These are phyloP conservation scores for Hirschfeldia incana DNA, from an alignment of 345 rosid genomes.

Conservation along the genomic window DNA sequence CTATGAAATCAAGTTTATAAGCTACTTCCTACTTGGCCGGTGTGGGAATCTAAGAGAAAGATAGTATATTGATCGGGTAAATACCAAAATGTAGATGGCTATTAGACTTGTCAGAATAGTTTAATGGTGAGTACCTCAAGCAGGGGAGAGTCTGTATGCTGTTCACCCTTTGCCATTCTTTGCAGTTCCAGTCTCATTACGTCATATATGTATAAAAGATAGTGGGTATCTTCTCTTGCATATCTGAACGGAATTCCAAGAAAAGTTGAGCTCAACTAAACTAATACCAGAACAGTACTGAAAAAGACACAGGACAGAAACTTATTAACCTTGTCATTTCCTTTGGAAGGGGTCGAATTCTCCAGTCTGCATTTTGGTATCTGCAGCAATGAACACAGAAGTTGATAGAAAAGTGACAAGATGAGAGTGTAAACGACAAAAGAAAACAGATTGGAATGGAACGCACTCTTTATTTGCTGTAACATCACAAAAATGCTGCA, in stretches of 20 bases:
- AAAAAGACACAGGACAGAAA: constrained; percentile 12
- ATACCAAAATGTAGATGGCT: constrained; percentile 1
- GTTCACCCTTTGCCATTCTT: constrained; percentile 49
- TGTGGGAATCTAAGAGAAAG: constrained; percentile 4
- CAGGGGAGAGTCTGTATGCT: constrained; percentile 56
- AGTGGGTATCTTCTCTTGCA: constrained; percentile 98
- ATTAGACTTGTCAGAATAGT: constrained; percentile 7
- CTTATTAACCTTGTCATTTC: constrained; percentile 75
- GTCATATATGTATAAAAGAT: constrained; percentile 79
- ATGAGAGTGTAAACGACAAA: neutral
- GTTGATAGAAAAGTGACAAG: constrained; percentile 14
- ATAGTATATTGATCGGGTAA: neutral
- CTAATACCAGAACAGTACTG: constrained; percentile 10
- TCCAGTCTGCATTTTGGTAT: constrained; percentile 98
- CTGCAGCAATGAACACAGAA: constrained; percentile 47
- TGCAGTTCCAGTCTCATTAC: constrained; percentile 56
- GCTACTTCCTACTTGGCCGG: constrained; percentile 11
- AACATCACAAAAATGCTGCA: constrained; percentile 80
- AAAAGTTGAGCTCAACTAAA: constrained; percentile 8
- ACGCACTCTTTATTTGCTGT: constrained; percentile 92
- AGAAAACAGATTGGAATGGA: constrained; percentile 24
- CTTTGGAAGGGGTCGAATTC: constrained; percentile 89
- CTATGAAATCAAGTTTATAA: constrained; percentile 12
- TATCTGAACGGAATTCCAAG: constrained; percentile 57
- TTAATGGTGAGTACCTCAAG: constrained; percentile 56